Evolutionary conservation across 2,329 filamentous ascomycete species (phyloP).

Genomic region (Dothistroma septosporum): DNA sequence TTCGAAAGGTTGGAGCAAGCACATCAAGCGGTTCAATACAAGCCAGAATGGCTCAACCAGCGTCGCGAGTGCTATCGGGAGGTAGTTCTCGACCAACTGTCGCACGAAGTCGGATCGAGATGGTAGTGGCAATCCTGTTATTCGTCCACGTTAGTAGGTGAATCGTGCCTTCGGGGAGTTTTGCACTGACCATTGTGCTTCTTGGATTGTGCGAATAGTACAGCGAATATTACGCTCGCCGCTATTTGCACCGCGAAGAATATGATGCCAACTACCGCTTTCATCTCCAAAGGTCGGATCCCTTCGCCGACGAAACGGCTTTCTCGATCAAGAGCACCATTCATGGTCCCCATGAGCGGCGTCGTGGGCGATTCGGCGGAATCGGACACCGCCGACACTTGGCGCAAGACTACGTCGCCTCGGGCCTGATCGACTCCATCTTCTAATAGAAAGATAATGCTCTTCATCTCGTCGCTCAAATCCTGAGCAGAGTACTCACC

Average conservation of each 20-base stretch:
- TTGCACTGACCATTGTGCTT: constrained; percentile 6
- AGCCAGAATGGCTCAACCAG: constrained; percentile 57
- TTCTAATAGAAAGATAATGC: not conserved
- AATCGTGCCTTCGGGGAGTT: not conserved
- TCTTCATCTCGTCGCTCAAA: not conserved
- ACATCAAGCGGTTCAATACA: constrained; percentile 51
- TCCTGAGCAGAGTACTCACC: not conserved
- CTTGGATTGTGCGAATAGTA: constrained; percentile 8
- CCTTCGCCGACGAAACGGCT: not conserved
- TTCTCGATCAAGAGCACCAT: not conserved
- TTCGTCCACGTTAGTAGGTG: not conserved
- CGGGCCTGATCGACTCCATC: not conserved
- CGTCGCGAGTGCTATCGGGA: constrained; percentile 54
- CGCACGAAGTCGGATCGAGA: constrained; percentile 36
- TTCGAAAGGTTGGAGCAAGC: constrained; percentile 53
- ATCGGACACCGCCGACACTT: not conserved
- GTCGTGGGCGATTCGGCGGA: not conserved
- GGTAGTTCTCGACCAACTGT: constrained; percentile 47
- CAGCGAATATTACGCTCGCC: constrained; percentile 8
- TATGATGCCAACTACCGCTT: constrained; percentile 7
- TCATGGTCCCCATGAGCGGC: not conserved
- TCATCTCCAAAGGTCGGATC: constrained; percentile 16
- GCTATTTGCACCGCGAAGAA: constrained; percentile 16
- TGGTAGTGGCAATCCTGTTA: constrained; percentile 37
- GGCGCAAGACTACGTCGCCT: not conserved